Conservation (phyloP, 1,284 basidiomycete species). For the Naganishia cerealis region DNA sequence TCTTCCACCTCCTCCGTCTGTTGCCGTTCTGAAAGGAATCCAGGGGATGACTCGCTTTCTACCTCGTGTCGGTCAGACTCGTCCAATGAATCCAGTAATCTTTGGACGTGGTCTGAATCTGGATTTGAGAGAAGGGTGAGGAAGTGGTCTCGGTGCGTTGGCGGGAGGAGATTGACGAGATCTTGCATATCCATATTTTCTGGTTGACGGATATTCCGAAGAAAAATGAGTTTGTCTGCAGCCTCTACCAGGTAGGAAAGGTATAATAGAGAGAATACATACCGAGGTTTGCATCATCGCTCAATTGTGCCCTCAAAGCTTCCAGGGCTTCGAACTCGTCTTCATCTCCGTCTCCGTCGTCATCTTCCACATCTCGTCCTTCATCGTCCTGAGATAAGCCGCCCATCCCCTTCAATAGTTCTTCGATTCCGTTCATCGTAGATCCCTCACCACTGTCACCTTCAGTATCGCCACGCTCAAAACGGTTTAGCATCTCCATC, state of each 20-base stretch:
- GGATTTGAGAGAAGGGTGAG: constrained; percentile 46
- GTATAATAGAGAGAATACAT: constrained; percentile 28
- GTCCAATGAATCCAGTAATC: constrained; percentile 40
- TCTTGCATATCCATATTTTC: constrained; percentile 50
- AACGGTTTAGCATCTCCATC: constrained; percentile 51
- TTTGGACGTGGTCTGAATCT: constrained; percentile 43
- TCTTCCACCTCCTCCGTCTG: constrained; percentile 27
- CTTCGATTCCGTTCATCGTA: constrained; percentile 38
- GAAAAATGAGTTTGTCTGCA: neutral
- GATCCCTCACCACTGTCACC: constrained; percentile 5
- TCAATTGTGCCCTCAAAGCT: constrained; percentile 29
- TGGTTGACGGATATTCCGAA: constrained; percentile 29
- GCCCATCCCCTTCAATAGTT: constrained; percentile 36
- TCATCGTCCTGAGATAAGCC: constrained; percentile 4
- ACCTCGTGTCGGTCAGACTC: constrained; percentile 37
- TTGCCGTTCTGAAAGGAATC: constrained; percentile 34
- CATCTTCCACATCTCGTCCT: constrained; percentile 40
- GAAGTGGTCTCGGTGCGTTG: constrained; percentile 48
- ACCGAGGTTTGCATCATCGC: constrained; percentile 49
- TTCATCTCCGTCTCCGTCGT: constrained; percentile 41
- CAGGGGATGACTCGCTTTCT: constrained; percentile 16
- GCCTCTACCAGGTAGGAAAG: too few species aligned
- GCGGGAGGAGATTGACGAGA: constrained; percentile 49
- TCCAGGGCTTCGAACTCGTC: constrained; percentile 41
- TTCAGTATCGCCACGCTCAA: constrained; percentile 42